Percentiles rank a stretch among this genome's conserved stretches.
phyloP scores from a whole-genome alignment of 1,139 yeast species.

The Scheffersomyces parashehatae region DNA sequence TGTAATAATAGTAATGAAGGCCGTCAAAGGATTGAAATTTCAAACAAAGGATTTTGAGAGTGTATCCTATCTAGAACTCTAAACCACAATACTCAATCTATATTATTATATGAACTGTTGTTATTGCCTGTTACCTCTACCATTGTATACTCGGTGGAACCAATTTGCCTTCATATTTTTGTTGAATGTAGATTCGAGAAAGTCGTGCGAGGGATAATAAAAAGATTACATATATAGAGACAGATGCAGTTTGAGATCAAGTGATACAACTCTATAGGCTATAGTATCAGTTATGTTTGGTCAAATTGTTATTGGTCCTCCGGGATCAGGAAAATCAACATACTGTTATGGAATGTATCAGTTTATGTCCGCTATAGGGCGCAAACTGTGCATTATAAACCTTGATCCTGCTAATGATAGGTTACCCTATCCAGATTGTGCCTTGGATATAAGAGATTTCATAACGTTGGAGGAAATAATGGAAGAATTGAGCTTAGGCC shows the following conservation, averaged over 20 bases:
- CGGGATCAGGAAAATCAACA: constrained; percentile 96
- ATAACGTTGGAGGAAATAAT: constrained; percentile 87
- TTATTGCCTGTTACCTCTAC: no score
- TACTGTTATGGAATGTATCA: constrained; percentile 91
- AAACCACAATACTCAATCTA: no score
- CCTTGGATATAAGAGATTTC: constrained; percentile 84
- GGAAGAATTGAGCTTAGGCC: constrained; percentile 81
- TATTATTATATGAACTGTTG: no score
- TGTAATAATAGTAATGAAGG: no score
- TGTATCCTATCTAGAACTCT: no score
- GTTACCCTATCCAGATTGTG: constrained; percentile 71
- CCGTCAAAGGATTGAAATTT: no score
- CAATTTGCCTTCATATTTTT: background rate
- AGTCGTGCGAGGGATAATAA: background rate
- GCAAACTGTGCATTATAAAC: constrained; percentile 79
- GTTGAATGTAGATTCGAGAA: background rate
- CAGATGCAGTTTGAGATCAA: no score
- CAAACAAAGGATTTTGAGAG: no score
- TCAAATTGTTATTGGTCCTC: constrained; percentile 95
- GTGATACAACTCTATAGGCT: no score
- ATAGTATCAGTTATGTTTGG: constrained; percentile 55
- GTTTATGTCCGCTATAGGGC: constrained; percentile 89
- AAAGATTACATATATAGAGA: no score
- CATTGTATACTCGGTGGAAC: background rate
- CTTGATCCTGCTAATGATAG: constrained; percentile 94